Conservation (phyloP, 1,284 basidiomycete species). For the Cutaneotrichosporon arboriforme region DNA sequence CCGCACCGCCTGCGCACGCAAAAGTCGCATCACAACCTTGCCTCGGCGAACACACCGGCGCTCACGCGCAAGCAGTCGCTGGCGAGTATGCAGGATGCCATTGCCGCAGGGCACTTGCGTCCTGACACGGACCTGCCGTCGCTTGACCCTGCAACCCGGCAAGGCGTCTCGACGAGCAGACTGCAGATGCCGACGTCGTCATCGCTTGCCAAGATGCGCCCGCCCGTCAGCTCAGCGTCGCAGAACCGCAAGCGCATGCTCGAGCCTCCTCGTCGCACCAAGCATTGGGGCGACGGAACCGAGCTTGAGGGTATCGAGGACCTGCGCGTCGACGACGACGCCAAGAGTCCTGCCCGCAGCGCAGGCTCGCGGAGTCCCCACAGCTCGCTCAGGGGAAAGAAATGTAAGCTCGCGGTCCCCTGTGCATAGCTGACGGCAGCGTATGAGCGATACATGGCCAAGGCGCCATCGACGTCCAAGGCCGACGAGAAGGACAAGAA, state of each 20-base stretch:
- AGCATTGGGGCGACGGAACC: conserved; percentile 81
- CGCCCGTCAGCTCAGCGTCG: conserved; percentile 52
- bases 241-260: conserved; percentile 39
- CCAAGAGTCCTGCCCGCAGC: conserved; percentile 1
- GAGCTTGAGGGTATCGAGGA: conserved; percentile 90
- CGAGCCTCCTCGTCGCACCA: conserved; percentile 64
- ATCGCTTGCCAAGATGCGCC: conserved; percentile 63
- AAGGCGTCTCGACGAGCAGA: conserved; percentile 45
- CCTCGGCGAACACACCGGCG: conserved; percentile 22
- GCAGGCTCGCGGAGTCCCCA: background rate
- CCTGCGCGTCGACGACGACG: conserved; percentile 61
- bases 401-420: conserved; percentile 32
- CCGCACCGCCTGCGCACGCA: conserved; percentile 38
- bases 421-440: background rate
- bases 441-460: background rate
- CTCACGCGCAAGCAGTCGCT: conserved; percentile 40
- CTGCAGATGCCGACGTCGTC: conserved; percentile 76
- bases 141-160: conserved; percentile 2
- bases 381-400: background rate
- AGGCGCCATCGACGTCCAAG: conserved; percentile 23
- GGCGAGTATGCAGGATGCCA: conserved; percentile 37
- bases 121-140: conserved; percentile 10
- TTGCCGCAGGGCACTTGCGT: conserved; percentile 18
- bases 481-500: conserved; percentile 42
- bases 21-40: conserved; percentile 38